Evolutionary conservation across 2,329 filamentous ascomycete species (phyloP).

Genomic region (Bimuria novae-zelandiae): DNA sequence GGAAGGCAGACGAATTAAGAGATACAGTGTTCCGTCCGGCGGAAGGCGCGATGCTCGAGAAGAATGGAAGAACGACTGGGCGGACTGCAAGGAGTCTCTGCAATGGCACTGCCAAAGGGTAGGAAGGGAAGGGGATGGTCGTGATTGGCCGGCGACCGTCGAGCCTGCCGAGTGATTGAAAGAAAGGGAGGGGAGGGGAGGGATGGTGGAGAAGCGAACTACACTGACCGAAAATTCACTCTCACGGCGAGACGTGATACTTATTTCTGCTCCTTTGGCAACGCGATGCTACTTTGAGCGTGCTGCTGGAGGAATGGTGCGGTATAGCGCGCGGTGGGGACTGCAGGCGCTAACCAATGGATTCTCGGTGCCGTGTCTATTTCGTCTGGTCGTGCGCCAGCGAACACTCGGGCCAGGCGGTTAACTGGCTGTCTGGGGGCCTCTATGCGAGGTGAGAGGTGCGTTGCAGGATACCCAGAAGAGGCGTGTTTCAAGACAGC

Average conservation of each 20-base stretch:
- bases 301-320: conserved; percentile 27
- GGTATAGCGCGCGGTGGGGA: conserved; percentile 21
- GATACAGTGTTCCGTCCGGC: conserved; percentile 36
- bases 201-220: conserved; percentile 17
- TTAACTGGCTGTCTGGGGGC: conserved; percentile 38
- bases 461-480: conserved; percentile 33
- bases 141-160: conserved; percentile 25
- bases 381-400: conserved; percentile 38
- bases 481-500: conserved; percentile 43
- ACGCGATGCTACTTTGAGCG: conserved; percentile 20
- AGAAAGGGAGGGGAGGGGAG: conserved; percentile 22
- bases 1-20: conserved; percentile 30
- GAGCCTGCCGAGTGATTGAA: conserved; percentile 24
- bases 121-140: conserved; percentile 10
- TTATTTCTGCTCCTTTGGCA: conserved; percentile 32
- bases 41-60: conserved; percentile 30
- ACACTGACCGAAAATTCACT: conserved; percentile 34
- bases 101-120: conserved; percentile 32
- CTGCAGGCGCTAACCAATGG: conserved; percentile 37
- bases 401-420: conserved; percentile 32
- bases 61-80: conserved; percentile 19
- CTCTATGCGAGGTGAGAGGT: conserved; percentile 33
- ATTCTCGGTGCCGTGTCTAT: conserved; percentile 17
- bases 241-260: conserved; percentile 38
- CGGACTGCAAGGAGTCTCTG: conserved; percentile 25